Base-by-base conservation (phyloP, 805 yeast species). In the Candida tallmaniae region DNA sequence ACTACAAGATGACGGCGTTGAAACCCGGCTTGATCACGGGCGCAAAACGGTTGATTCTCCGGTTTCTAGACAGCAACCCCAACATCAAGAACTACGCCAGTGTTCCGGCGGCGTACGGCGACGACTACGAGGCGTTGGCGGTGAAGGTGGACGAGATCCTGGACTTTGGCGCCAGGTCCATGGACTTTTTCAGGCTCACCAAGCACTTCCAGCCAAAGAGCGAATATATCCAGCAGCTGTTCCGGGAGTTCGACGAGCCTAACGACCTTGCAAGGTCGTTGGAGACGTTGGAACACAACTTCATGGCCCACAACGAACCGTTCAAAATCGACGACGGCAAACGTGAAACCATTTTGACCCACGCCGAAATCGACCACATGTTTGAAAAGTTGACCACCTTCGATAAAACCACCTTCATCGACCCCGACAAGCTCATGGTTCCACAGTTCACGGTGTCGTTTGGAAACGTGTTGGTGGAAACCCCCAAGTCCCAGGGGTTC, bases 381-480 rank as follows among this genome's bases (percentile, higher is more conserved):
- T 60, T 55, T 41, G 6, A 35, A 3, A 38, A 51, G 23, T 40
- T 65, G 18, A 13, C 23, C 18, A 31, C 18, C 12, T 23, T 25
- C n/a, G 11, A 29, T 6, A 27, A 27, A 14, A 31, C 11, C 24
- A 30, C n/a, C n/a, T 29, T 35, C 15, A 25, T 30, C 14, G 34
- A 30, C 20, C 41, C 46, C 4, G 56, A 58, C 30, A 35, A 35
- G 16, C 4, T 35, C 14, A 13, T 53, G 27, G 38, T 34, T 6
- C 61, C 66, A 1, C 46, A 60, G 4, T 53, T 66, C 32, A 58
- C 68, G 0, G 51, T 58, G 6, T 57, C 70, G 2, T 51, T 68
- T 16, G 74, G 74, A n/a, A 54, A 57, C 21, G 47, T 68, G 10
- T 44, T 68, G 11, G 57, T 62, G 28, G 54, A 58, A 34, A 45